Percentiles rank a stretch among this genome's conserved stretches.
These are phyloP conservation scores for Fusarium neocosmosporiellum DNA, from an alignment of 2,329 filamentous ascomycete species.

Conservation along the genomic window DNA sequence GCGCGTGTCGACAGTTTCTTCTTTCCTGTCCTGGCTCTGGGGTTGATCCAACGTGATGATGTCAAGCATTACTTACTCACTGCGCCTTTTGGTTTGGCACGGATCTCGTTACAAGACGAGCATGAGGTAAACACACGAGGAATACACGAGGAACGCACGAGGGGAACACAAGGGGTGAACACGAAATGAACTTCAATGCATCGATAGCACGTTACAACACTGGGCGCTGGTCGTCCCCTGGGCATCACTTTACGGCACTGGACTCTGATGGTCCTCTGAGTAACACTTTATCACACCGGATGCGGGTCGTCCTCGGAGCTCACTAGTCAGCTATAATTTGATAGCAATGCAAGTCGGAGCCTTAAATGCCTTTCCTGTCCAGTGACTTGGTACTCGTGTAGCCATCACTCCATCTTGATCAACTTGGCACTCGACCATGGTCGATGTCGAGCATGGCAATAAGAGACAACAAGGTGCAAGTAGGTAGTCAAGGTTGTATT, in stretches of 20 bases:
- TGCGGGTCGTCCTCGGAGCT: background rate
- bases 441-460: background rate
- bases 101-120: background rate
- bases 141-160: background rate
- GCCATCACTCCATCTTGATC: background rate
- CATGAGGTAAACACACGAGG: background rate
- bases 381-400: background rate
- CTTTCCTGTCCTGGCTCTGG: background rate
- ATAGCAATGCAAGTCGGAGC: background rate
- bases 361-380: background rate
- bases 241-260: background rate
- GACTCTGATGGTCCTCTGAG: background rate
- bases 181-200: background rate
- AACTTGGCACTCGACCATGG: background rate
- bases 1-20: background rate
- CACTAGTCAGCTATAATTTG: background rate
- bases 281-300: background rate
- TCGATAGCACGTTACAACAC: background rate
- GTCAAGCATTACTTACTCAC: background rate
- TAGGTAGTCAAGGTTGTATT: conserved; percentile 29
- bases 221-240: background rate
- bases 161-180: background rate
- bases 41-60: background rate
- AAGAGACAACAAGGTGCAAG: background rate
- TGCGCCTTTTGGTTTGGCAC: background rate